These are phyloP conservation scores for Gentiana straminea DNA, from an alignment of 257 asterid genomes.

Conservation along the genomic window DNA sequence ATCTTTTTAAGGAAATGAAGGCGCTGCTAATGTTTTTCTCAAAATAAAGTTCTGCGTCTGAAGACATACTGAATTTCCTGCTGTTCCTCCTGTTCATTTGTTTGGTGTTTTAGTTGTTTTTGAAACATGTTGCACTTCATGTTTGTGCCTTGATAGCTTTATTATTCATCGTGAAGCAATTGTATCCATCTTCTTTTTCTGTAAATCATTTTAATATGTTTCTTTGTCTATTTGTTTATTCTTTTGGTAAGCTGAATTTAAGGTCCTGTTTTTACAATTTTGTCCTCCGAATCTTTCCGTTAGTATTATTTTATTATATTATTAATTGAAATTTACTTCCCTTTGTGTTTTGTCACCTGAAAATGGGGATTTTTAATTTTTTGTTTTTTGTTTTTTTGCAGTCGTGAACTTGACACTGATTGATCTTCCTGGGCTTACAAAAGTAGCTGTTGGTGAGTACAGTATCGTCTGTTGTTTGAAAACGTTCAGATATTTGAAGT, in stretches of 20 bases:
- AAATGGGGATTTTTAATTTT: slow-evolving; percentile 16
- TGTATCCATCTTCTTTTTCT: not conserved
- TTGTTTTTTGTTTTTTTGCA: slow-evolving; percentile 34
- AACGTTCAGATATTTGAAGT: slow-evolving; percentile 6
- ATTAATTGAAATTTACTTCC: not conserved
- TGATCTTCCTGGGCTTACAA: slow-evolving; percentile 98
- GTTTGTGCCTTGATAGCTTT: not conserved
- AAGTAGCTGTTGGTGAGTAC: slow-evolving; percentile 94
- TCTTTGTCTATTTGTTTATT: not conserved
- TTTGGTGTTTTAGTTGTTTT: no score
- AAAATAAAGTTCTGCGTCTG: no score
- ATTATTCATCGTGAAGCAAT: not conserved
- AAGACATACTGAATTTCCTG: no score
- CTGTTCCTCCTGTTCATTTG: no score
- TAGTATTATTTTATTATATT: no score
- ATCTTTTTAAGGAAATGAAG: no score
- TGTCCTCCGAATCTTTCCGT: no score
- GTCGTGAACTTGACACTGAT: slow-evolving; percentile 91
- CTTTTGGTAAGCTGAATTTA: not conserved
- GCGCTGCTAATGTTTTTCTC: no score
- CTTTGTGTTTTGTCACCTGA: not conserved
- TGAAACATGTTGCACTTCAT: not conserved
- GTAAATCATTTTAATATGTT: no score
- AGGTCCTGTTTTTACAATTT: not conserved
- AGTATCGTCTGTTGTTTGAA: not conserved